Evolutionary conservation across 2,329 filamentous ascomycete species (phyloP).

Genomic region (Colletotrichum graminicola): DNA sequence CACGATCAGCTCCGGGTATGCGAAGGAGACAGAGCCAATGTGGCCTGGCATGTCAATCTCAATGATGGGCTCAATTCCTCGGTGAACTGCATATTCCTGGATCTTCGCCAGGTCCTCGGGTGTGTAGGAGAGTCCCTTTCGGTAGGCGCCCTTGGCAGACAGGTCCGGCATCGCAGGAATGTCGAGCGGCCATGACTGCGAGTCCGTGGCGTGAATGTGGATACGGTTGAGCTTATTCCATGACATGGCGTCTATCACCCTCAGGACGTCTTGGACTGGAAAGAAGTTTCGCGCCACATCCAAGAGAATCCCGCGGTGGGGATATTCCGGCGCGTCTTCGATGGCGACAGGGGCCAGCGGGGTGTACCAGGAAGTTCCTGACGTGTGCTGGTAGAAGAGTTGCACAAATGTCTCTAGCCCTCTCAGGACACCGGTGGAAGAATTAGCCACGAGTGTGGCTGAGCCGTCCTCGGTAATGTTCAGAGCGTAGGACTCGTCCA

Average conservation of each 20-base stretch:
- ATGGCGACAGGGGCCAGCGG: constrained; percentile 78
- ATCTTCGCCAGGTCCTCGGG: constrained; percentile 73
- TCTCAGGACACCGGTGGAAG: constrained; percentile 76
- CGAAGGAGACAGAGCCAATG: constrained; percentile 74
- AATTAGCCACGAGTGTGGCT: constrained; percentile 72
- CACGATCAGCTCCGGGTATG: constrained; percentile 78
- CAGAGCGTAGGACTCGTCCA: constrained; percentile 83
- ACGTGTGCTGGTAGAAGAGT: constrained; percentile 80
- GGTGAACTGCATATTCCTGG: constrained; percentile 76
- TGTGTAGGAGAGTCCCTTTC: constrained; percentile 74
- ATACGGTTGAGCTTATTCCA: constrained; percentile 88
- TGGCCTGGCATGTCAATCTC: constrained; percentile 89
- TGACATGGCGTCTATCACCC: constrained; percentile 80
- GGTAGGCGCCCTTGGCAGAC: constrained; percentile 79
- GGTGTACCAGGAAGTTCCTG: constrained; percentile 73
- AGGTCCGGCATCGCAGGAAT: constrained; percentile 81
- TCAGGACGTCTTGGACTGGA: constrained; percentile 74
- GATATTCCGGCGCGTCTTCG: constrained; percentile 78
- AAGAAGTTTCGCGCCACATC: constrained; percentile 83
- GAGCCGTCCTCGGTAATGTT: constrained; percentile 68
- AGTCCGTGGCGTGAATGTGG: constrained; percentile 85
- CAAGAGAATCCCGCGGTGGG: constrained; percentile 83
- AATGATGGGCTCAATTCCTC: constrained; percentile 78
- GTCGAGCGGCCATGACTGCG: constrained; percentile 87
- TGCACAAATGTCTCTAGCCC: constrained; percentile 84